Conservation (phyloP, 495 filamentous ascomycete genomes). For the Aspergillus nanangensis region DNA sequence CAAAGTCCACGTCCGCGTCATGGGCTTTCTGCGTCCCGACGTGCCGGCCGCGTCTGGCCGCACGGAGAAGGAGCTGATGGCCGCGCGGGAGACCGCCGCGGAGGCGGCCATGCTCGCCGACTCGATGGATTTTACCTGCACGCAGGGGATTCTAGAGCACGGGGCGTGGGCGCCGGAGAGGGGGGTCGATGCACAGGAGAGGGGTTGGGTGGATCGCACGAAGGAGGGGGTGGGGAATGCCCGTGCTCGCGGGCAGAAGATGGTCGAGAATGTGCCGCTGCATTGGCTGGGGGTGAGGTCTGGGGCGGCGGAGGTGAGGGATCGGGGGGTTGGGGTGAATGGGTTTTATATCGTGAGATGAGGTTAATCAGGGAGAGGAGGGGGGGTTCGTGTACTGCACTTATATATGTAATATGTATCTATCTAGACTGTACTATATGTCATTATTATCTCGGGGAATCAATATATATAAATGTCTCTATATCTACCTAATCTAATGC, state of each 20-base stretch:
- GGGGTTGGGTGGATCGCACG: constrained; percentile 25
- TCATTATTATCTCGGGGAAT: too few species aligned
- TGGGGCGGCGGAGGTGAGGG: constrained; percentile 40
- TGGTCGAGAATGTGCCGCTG: constrained; percentile 49
- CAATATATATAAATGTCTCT: too few species aligned
- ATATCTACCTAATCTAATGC: too few species aligned
- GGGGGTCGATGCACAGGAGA: constrained; percentile 16
- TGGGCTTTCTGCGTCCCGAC: constrained; percentile 45
- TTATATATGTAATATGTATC: background rate
- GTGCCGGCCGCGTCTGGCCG: constrained; percentile 20
- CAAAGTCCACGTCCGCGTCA: constrained; percentile 46
- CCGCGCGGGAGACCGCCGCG: constrained; percentile 23
- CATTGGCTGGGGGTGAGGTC: constrained; percentile 53
- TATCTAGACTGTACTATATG: too few species aligned
- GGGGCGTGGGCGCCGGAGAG: constrained; percentile 48
- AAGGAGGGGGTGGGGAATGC: constrained; percentile 35
- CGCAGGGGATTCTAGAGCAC: constrained; percentile 48
- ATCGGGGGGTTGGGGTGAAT: constrained; percentile 32
- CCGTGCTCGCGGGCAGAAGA: constrained; percentile 39
- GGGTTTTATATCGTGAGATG: constrained; percentile 39
- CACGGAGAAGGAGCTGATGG: constrained; percentile 23
- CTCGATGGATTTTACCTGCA: constrained; percentile 43
- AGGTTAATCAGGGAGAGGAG: too few species aligned
- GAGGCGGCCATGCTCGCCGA: constrained; percentile 39
- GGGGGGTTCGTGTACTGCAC: background rate